These are phyloP conservation scores for Ophioceras dolichostomum DNA, from an alignment of 2,329 filamentous ascomycete species.

Conservation along the genomic window DNA sequence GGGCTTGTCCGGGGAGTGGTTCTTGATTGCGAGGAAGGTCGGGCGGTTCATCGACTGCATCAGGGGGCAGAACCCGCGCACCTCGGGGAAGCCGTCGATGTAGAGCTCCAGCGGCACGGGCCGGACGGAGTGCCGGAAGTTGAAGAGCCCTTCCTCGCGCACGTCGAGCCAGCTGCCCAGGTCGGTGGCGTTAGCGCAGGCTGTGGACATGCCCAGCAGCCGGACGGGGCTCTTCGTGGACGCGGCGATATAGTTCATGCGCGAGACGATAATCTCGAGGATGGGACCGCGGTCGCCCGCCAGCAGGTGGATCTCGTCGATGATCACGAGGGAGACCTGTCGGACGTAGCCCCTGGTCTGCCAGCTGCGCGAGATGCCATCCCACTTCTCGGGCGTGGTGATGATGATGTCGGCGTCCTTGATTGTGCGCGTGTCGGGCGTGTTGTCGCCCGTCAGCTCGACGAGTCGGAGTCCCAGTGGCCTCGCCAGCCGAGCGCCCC, in stretches of 20 bases:
- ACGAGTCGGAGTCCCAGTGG: conserved; percentile 85
- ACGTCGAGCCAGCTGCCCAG: conserved; percentile 95
- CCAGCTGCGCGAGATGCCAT: conserved; percentile 98
- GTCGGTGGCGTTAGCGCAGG: conserved; percentile 90
- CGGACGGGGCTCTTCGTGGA: conserved; percentile 84
- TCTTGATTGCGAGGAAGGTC: conserved; percentile 92
- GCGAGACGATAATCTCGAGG: conserved; percentile 86
- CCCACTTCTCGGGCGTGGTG: conserved; percentile 99
- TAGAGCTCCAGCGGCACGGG: conserved; percentile 93
- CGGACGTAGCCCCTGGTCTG: conserved; percentile 94
- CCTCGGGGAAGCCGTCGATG: conserved; percentile 94
- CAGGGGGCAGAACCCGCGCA: conserved; percentile 86
- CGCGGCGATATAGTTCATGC: conserved; percentile 97
- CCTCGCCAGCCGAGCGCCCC: conserved; percentile 68
- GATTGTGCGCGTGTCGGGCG: conserved; percentile 90
- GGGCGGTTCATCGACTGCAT: conserved; percentile 99
- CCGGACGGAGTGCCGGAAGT: conserved; percentile 93
- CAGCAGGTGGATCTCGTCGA: conserved; percentile 96
- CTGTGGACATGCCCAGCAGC: conserved; percentile 96
- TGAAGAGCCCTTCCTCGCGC: conserved; percentile 89
- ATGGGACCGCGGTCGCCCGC: conserved; percentile 95
- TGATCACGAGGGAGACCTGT: conserved; percentile 91
- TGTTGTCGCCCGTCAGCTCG: conserved; percentile 90
- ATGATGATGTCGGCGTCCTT: conserved; percentile 95
- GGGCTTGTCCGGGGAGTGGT: conserved; percentile 89